phyloP scores from a whole-genome alignment of 1,284 basidiomycete species.

The Rhodotorula sp. region DNA sequence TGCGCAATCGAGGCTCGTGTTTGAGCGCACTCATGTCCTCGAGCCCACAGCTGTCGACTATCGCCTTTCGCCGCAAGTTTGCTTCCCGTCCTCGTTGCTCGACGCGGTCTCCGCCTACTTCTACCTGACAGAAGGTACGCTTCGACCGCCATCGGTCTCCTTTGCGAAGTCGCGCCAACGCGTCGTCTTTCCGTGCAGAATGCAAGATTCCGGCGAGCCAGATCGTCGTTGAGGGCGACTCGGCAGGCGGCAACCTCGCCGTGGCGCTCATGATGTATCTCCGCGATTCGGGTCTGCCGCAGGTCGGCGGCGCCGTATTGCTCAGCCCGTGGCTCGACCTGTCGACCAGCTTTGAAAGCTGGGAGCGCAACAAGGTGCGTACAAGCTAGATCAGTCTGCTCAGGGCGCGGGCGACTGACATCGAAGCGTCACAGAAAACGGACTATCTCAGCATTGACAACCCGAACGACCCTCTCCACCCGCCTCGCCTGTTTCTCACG shows the following conservation, averaged over 20 bases:
- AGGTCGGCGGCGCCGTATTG: slow-evolving; percentile 28
- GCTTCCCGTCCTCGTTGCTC: slow-evolving; percentile 51
- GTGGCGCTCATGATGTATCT: slow-evolving; percentile 49
- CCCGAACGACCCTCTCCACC: slow-evolving; percentile 1
- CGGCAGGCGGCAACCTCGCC: slow-evolving; percentile 50
- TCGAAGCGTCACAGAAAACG: neutral
- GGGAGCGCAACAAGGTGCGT: slow-evolving; percentile 25
- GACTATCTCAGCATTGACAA: slow-evolving; percentile 20
- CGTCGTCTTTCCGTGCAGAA: slow-evolving; percentile 5
- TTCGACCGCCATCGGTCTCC: too few species aligned
- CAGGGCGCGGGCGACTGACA: neutral
- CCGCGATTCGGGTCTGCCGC: slow-evolving; percentile 45
- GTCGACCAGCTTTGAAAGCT: slow-evolving; percentile 27
- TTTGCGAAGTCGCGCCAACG: too few species aligned
- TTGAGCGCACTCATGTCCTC: too few species aligned
- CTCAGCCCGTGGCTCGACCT: slow-evolving; percentile 43
- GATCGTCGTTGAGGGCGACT: slow-evolving; percentile 48
- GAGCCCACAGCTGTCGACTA: slow-evolving; percentile 40
- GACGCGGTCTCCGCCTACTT: slow-evolving; percentile 52
- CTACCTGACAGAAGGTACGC: slow-evolving; percentile 37
- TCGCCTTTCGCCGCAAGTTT: slow-evolving; percentile 39
- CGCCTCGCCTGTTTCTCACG: slow-evolving; percentile 13
- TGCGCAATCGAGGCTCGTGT: too few species aligned
- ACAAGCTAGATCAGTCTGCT: rapidly evolving
- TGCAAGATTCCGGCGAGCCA: slow-evolving; percentile 31